Evolutionary conservation across 306 rosid species (phyloP), one percentile per base, ranked within the genome.

Genomic region (Erythrophleum fordii): DNA sequence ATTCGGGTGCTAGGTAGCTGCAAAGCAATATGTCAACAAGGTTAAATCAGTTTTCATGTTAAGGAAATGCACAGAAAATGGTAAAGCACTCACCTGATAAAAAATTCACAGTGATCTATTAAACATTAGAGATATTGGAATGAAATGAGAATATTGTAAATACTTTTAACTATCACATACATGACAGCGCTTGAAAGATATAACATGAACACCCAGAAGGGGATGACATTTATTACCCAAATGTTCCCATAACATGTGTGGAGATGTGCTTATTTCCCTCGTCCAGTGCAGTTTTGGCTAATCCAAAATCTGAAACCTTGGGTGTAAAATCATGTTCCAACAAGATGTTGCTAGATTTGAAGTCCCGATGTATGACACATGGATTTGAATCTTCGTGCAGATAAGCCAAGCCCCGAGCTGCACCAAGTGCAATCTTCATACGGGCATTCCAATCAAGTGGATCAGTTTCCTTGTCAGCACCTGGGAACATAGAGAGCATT

Each of bases 191-290:
- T 11, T 22, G 39, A 44, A 76, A 73, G 56, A 69, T 58, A 53
- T 66, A 42, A 22, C 72, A 67, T 22, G 11, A 68, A 13, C 11
- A 23, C 35, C 34, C 11, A 41, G 41, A 22, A 10, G 0, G 73
- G 29, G 55, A 69, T 25, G 26, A 8, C 16, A 8, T 48, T 65
- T 69, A 25, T 83, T 88, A 95, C 99, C 99, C 99, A 64, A 95
- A 93, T 72, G 99, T 95, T 75, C 99, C 99, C 99, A 95, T 95
- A 64, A 95, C 98, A 81, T 95, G 99, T 7, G 99, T 93, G 53
- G 99, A 95, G 84, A 95, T 95, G 75, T 95, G 99, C 84, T 88
- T 90, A 85, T 89, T 88, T 64, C 94, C 97, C 83, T 92, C 97
- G 25, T 90, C 98, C 37, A 93, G 69, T 51, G 99, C 99, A 10